Conservation (phyloP, 805 yeast genomes). For the Metschnikowia vanudenii region DNA sequence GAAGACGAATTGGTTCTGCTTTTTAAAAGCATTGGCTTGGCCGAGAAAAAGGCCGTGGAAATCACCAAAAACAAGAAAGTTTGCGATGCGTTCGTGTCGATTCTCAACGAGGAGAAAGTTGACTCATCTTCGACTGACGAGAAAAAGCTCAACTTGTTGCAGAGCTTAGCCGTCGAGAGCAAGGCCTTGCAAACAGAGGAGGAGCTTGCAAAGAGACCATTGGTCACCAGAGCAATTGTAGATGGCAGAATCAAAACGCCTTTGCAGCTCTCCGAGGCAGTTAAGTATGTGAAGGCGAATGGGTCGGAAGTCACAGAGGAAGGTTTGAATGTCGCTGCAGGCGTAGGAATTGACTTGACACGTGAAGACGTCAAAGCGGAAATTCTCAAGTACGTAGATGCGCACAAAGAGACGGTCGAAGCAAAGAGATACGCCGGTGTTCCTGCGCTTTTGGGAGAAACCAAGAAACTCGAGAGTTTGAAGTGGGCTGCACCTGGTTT, state of each 20-base stretch:
- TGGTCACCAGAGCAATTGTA: slow-evolving; percentile 60
- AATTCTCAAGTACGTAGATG: slow-evolving; percentile 59
- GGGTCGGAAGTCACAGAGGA: slow-evolving; percentile 45
- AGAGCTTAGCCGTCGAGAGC: slow-evolving; percentile 70
- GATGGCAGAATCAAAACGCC: slow-evolving; percentile 63
- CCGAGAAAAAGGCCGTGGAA: slow-evolving; percentile 73
- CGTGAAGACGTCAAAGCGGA: slow-evolving; percentile 59
- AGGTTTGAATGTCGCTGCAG: slow-evolving; percentile 60
- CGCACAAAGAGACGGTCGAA: slow-evolving; percentile 57
- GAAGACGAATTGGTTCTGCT: slow-evolving; percentile 33
- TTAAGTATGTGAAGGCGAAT: slow-evolving; percentile 62
- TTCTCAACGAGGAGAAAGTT: slow-evolving; percentile 46
- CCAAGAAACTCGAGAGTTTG: slow-evolving; percentile 68
- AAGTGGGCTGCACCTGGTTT: slow-evolving; percentile 91
- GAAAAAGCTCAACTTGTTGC: slow-evolving; percentile 62
- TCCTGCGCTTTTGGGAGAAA: slow-evolving; percentile 72
- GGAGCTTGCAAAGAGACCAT: slow-evolving; percentile 42
- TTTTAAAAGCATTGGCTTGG: slow-evolving; percentile 58
- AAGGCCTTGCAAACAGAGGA: slow-evolving; percentile 44
- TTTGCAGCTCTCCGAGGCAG: slow-evolving; percentile 78
- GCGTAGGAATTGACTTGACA: slow-evolving; percentile 76
- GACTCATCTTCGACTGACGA: slow-evolving; percentile 47
- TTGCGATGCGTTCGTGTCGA: slow-evolving; percentile 60
- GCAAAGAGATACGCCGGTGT: slow-evolving; percentile 77
- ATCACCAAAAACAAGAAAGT: slow-evolving; percentile 85